Base-by-base conservation (phyloP, 768 basidiomycete species). In the Pholiota microspora region DNA sequence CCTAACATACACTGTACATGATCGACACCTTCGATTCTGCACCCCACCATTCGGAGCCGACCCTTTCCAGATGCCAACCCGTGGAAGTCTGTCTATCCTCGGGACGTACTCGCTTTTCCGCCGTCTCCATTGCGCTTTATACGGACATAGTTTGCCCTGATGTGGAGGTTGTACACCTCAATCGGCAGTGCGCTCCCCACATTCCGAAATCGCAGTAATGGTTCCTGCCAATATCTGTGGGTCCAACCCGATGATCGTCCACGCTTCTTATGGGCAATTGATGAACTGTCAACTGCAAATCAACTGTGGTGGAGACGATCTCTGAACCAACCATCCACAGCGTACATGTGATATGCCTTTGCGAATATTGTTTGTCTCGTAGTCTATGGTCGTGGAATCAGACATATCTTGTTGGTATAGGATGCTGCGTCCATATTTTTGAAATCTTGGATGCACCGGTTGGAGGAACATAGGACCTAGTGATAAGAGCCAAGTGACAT, bases 401-500 rank as follows among this genome's bases (percentile, higher is more conserved):
- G 23, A 23, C 21, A 23, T 42, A 42, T 10, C 2, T 9, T 42
- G 40, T 9, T 42, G 7, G 23, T 21, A 9, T 8, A n/a, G 23
- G 21, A 42, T 8, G 21, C n/a, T n/a, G n/a, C n/a, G n/a, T 10
- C 16, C 6, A 7, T 42, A 2, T 42, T 16, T 42, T 42, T 12
- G 13, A 32, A 45, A 28, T 16, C 21, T 13, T 35, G 27, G n/a
- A 4, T 24, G 51, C 15, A 16, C 18, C 24, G 15, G 18, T 45
- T 29, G 8, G 16, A 44, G 8, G 44, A 50, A 44, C 27, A 25
- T 24, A 35, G 54, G 47, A 29, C 55, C 32, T 53, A 49, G 47
- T 27, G 40, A 47, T 35, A 45, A 23, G 32, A 49, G 18, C 45
- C 10, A 53, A 55, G n/a, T 79, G 77, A 73, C 78, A 73, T 77